These are phyloP conservation scores for Cyathus striatus DNA, from an alignment of 768 basidiomycete genomes.

Conservation along the genomic window DNA sequence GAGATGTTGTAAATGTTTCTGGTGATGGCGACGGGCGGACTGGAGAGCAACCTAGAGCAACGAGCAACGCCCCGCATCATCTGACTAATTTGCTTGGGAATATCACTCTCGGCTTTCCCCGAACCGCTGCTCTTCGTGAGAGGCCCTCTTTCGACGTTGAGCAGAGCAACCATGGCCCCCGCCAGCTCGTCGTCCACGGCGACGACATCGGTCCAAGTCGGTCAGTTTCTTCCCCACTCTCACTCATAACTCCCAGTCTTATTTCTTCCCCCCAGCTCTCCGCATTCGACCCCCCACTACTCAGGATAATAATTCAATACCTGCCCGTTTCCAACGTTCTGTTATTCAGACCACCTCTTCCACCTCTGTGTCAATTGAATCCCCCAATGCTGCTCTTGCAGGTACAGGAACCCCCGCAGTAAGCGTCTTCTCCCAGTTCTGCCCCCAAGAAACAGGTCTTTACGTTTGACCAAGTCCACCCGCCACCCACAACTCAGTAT, in stretches of 20 bases:
- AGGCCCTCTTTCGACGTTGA: constrained; percentile 20
- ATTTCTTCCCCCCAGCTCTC: constrained; percentile 51
- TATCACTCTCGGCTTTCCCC: constrained; percentile 31
- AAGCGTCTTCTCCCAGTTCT: constrained; percentile 35
- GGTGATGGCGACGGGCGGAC: too few relatives aligned
- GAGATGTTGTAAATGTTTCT: too few relatives aligned
- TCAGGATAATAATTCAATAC: constrained; percentile 82
- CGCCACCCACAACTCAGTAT: constrained; percentile 80
- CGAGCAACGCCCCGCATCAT: too few relatives aligned
- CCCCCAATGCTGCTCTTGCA: constrained; percentile 46
- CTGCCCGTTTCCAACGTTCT: constrained; percentile 88
- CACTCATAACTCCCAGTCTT: constrained; percentile 4
- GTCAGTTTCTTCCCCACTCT: constrained; percentile 41
- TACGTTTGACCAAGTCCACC: constrained; percentile 91
- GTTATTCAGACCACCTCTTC: constrained; percentile 75
- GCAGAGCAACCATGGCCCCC: constrained; percentile 63
- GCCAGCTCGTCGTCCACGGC: constrained; percentile 62
- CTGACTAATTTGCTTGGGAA: too few relatives aligned
- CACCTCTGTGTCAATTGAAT: constrained; percentile 82
- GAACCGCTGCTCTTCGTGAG: constrained; percentile 25
- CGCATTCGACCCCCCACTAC: constrained; percentile 85
- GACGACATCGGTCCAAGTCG: constrained; percentile 92
- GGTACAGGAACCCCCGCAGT: constrained; percentile 46
- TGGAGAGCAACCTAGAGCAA: too few relatives aligned
- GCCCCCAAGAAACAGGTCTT: constrained; percentile 79